These are phyloP conservation scores for Pterulicium gracile DNA, from an alignment of 1,284 basidiomycete species.

Conservation along the genomic window DNA sequence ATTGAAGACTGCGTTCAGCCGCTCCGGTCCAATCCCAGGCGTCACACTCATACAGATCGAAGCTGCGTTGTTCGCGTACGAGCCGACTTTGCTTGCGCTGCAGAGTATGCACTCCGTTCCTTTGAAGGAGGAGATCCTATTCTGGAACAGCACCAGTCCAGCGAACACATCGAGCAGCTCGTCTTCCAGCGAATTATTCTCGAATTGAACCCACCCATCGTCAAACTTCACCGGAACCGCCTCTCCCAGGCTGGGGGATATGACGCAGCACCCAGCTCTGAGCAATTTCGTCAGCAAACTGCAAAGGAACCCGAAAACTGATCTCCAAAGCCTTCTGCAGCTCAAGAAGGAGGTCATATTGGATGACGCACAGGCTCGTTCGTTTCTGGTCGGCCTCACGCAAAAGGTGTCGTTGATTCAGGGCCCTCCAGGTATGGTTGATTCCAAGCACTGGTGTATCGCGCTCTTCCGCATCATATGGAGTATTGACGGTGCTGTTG, in stretches of 20 bases:
- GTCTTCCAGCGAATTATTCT: no score
- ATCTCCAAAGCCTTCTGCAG: slow-evolving; percentile 29
- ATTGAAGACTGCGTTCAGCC: slow-evolving; percentile 23
- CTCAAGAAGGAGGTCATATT: slow-evolving; percentile 30
- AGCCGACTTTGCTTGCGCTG: slow-evolving; percentile 44
- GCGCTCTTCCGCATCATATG: slow-evolving; percentile 1
- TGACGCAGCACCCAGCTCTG: neutral
- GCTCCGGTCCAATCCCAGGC: slow-evolving; percentile 6
- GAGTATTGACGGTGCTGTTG: no score
- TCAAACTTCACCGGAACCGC: no score
- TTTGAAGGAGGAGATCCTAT: slow-evolving; percentile 36
- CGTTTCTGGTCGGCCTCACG: slow-evolving; percentile 39
- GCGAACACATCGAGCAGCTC: no score
- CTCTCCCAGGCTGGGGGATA: no score
- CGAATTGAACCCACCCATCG: no score
- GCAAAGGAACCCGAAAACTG: slow-evolving; percentile 19
- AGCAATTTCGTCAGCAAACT: slow-evolving; percentile 24
- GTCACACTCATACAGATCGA: slow-evolving; percentile 46
- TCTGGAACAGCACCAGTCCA: slow-evolving; percentile 38
- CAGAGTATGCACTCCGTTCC: slow-evolving; percentile 32
- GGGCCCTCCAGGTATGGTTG: slow-evolving; percentile 47
- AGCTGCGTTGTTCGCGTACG: slow-evolving; percentile 48
- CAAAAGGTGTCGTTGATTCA: slow-evolving; percentile 50
- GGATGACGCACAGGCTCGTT: slow-evolving; percentile 38
- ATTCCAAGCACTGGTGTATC: neutral